phyloP scores from a whole-genome alignment of 2,329 filamentous ascomycete genomes.

The Trichoderma guizhouense region DNA sequence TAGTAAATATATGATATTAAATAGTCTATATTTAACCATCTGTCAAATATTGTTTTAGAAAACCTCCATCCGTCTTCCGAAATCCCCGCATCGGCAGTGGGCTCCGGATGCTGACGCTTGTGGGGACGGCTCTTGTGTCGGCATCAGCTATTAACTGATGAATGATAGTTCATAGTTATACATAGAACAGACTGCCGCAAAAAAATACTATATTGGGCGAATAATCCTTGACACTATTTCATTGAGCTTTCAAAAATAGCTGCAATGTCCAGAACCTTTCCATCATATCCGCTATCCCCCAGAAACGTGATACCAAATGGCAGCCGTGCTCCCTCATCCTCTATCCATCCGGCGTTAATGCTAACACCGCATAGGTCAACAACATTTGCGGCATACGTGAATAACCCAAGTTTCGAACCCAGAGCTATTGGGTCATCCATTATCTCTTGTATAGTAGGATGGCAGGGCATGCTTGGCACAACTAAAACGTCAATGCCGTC shows the following conservation, averaged over 20 bases:
- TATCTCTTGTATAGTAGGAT: constrained; percentile 4
- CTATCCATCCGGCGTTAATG: constrained; percentile 5
- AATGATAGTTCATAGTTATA: background rate
- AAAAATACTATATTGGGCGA: background rate
- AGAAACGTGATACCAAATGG: constrained; percentile 8
- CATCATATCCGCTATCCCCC: background rate
- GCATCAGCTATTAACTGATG: background rate
- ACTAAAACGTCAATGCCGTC: constrained; percentile 7
- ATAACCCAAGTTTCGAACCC: background rate
- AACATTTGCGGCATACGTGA: constrained; percentile 1
- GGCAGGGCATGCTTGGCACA: background rate
- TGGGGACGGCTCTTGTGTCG: background rate
- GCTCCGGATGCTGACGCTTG: background rate
- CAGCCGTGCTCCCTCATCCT: background rate
- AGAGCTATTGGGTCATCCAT: background rate
- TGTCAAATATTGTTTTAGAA: background rate
- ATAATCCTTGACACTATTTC: background rate
- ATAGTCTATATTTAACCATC: background rate
- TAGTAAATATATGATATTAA: background rate
- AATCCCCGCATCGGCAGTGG: constrained; percentile 1
- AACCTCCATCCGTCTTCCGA: no score
- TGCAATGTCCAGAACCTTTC: background rate
- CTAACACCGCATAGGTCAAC: constrained; percentile 2
- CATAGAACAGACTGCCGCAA: background rate
- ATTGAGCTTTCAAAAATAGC: background rate